A percentile compares a stretch with the other conserved stretches of the same genome.
These are phyloP conservation scores for Euphorbia schlechtendalii DNA, from an alignment of 441 rosid species.

Conservation along the genomic window DNA sequence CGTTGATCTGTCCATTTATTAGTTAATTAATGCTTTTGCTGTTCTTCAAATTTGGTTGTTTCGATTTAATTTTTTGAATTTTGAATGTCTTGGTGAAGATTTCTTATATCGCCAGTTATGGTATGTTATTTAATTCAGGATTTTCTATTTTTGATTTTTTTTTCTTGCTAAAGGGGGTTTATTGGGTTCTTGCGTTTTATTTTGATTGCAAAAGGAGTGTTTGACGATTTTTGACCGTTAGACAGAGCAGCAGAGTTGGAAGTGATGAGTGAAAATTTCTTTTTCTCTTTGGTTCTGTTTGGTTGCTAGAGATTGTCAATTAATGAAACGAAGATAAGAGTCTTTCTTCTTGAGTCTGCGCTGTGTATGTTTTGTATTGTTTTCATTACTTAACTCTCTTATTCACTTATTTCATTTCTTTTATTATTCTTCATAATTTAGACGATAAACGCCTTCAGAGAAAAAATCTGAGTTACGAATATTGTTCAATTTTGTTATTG, in stretches of 20 bases:
- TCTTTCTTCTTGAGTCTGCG: neutral
- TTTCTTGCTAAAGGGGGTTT: neutral
- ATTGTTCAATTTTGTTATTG: neutral
- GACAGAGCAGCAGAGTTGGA: neutral
- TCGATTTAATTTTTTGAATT: constrained; percentile 3
- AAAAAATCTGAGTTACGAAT: neutral
- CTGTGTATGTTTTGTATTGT: neutral
- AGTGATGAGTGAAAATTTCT: constrained; percentile 7
- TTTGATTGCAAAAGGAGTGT: neutral
- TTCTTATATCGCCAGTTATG: constrained; percentile 6
- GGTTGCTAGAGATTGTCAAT: constrained; percentile 25
- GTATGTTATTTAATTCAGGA: constrained; percentile 2
- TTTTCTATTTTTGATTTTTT: neutral
- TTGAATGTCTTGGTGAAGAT: neutral
- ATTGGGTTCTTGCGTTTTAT: constrained; percentile 1
- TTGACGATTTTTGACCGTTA: constrained; percentile 11
- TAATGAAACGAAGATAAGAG: constrained; percentile 2
- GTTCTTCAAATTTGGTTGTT: neutral
- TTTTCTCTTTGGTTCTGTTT: constrained; percentile 23
- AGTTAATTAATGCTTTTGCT: neutral
- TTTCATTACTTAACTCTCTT: constrained; percentile 15
- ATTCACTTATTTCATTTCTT: neutral
- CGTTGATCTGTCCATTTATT: neutral
- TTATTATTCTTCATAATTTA: neutral
- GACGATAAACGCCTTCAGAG: neutral